phyloP scores from a whole-genome alignment of 805 yeast species.

The Kuraishia capsulata region DNA sequence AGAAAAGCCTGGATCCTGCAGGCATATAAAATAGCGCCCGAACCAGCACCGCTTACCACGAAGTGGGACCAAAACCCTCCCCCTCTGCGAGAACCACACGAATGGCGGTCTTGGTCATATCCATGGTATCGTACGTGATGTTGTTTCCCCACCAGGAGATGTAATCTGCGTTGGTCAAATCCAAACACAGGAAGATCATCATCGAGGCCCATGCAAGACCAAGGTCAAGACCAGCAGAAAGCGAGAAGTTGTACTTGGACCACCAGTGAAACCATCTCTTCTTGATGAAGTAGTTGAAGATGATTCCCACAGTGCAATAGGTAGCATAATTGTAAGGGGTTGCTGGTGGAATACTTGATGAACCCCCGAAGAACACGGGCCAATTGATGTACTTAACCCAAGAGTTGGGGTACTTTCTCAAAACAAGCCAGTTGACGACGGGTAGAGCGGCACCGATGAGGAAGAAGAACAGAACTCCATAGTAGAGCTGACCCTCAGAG shows the following conservation, averaged over 20 bases:
- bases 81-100: neutral
- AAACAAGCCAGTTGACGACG: constrained; percentile 20
- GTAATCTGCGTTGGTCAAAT: constrained; percentile 26
- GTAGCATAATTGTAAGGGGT: constrained; percentile 55
- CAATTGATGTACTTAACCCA: constrained; percentile 41
- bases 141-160: constrained; percentile 63
- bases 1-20: no score
- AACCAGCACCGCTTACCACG: constrained; percentile 14
- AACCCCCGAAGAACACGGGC: constrained; percentile 54
- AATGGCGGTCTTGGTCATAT: neutral
- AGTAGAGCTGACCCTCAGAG: constrained; percentile 36
- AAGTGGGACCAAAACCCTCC: neutral
- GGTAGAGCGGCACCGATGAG: constrained; percentile 45
- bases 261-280: constrained; percentile 46
- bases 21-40: no score
- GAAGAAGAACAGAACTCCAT: constrained; percentile 49
- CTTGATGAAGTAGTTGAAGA: constrained; percentile 42
- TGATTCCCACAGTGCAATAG: constrained; percentile 18
- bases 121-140: constrained; percentile 22
- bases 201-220: constrained; percentile 60
- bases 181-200: constrained; percentile 43
- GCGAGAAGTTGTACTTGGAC: constrained; percentile 40
- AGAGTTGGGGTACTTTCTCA: constrained; percentile 25
- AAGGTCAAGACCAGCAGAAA: constrained; percentile 18
- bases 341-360: constrained; percentile 67